Evolutionary conservation across 78 protist genomes (phyloP).

Genomic region (Pigoraptor vietnamica): DNA sequence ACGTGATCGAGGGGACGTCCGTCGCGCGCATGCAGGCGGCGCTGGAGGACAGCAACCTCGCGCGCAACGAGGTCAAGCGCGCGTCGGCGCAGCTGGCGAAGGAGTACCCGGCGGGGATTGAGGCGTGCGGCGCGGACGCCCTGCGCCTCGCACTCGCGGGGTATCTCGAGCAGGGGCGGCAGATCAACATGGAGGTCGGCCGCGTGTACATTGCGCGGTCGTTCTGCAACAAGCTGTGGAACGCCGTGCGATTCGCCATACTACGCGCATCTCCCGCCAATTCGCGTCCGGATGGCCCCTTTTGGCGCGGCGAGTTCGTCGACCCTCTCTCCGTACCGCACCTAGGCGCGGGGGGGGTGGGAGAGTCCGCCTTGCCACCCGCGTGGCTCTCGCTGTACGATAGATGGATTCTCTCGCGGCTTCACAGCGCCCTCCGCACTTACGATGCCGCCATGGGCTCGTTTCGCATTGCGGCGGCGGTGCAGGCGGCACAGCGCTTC

Average conservation of each 20-base stretch:
- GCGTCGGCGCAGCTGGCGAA: slow-evolving; percentile 52
- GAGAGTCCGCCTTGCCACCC: neutral
- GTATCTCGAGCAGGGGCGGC: slow-evolving; percentile 68
- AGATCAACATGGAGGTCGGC: slow-evolving; percentile 87
- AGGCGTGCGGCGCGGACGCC: slow-evolving; percentile 98
- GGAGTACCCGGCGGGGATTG: slow-evolving; percentile 93
- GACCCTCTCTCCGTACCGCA: neutral
- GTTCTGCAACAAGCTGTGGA: slow-evolving; percentile 98
- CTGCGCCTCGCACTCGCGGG: slow-evolving; percentile 89
- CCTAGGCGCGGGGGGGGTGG: slow-evolving; percentile 1
- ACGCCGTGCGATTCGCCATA: slow-evolving; percentile 66
- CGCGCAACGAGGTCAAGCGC: slow-evolving; percentile 50
- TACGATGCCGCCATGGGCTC: slow-evolving; percentile 27
- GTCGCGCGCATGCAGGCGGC: slow-evolving; percentile 44
- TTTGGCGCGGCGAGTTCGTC: too few species aligned
- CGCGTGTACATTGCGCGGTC: slow-evolving; percentile 77
- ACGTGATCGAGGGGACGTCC: slow-evolving; percentile 82
- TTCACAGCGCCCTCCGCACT: slow-evolving; percentile 36
- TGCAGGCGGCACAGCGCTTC: slow-evolving; percentile 61
- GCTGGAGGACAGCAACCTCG: slow-evolving; percentile 78
- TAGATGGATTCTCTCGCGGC: slow-evolving; percentile 86
- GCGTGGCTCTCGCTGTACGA: slow-evolving; percentile 22
- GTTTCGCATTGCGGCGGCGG: slow-evolving; percentile 61
- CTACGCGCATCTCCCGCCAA: neutral
- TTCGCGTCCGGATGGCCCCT: too few species aligned